These are phyloP conservation scores for Haematococcus lacustris DNA, from an alignment of 139 green algal genomes.

Conservation along the genomic window DNA sequence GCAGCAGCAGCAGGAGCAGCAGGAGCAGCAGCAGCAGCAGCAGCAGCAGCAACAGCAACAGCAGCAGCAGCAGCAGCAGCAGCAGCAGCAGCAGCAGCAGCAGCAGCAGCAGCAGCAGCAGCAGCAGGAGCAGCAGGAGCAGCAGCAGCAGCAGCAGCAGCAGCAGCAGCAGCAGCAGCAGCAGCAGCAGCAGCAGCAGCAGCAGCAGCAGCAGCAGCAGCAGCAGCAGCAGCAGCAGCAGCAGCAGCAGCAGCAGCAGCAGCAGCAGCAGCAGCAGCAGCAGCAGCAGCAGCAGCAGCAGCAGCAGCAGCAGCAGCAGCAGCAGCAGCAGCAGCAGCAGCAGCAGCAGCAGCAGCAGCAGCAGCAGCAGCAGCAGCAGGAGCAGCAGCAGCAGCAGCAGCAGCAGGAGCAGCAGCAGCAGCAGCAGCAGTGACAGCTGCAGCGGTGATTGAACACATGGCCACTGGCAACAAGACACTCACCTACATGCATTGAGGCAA, in stretches of 20 bases:
- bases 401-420: conserved; percentile 10
- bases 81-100: no score
- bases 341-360: conserved; percentile 8
- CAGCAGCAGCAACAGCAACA: no score
- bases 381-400: not conserved
- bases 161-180: conserved; percentile 1
- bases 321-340: conserved; percentile 11
- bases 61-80: no score
- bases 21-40: not conserved
- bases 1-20: not conserved
- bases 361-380: conserved; percentile 17
- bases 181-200: conserved; percentile 10
- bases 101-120: conserved; percentile 3
- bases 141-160: not conserved
- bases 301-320: conserved; percentile 8
- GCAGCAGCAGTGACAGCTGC: no score
- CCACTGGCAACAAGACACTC: no score
- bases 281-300: not conserved
- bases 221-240: conserved; percentile 6
- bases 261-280: conserved; percentile 10
- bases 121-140: not conserved
- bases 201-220: conserved; percentile 12
- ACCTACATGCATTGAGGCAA: no score
- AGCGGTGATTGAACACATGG: no score
- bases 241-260: conserved; percentile 1